Evolutionary conservation across 2,329 filamentous ascomycete genomes (phyloP).

Genomic region (Anisogramma anomala): DNA sequence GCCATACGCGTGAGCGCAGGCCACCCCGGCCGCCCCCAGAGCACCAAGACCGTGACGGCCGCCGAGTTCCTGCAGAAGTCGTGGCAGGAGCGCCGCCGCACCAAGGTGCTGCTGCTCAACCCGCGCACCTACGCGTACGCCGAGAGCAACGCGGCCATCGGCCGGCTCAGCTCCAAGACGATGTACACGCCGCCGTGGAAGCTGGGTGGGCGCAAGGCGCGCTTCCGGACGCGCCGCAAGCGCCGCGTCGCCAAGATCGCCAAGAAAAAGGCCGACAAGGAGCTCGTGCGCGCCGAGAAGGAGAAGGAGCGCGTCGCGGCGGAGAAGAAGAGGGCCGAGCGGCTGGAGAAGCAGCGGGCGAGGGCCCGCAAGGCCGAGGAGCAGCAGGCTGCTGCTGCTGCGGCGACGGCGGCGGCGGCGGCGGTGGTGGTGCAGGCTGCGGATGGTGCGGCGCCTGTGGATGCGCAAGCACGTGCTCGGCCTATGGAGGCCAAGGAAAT

Average conservation of each 20-base stretch:
- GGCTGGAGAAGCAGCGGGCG: conserved; percentile 14
- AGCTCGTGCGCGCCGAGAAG: conserved; percentile 18
- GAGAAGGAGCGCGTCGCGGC: conserved; percentile 17
- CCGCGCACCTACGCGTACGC: conserved; percentile 44
- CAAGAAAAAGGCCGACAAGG: conserved; percentile 16
- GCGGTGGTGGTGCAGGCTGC: neutral
- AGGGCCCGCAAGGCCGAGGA: conserved; percentile 11
- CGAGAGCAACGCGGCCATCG: conserved; percentile 49
- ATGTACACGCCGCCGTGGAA: conserved; percentile 38
- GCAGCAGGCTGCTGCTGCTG: conserved; percentile 11
- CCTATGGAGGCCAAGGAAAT: neutral
- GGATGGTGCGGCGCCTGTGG: conserved; percentile 2
- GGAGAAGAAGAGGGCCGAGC: conserved; percentile 17
- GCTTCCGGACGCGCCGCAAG: conserved; percentile 25
- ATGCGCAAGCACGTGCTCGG: too few species aligned
- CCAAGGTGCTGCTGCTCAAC: conserved; percentile 37
- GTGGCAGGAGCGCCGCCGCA: conserved; percentile 20
- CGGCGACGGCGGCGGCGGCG: conserved; percentile 3
- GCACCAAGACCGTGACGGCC: conserved; percentile 4
- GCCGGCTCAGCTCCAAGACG: conserved; percentile 38
- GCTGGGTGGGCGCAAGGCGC: conserved; percentile 39
- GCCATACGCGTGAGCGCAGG: neutral
- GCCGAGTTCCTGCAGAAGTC: conserved; percentile 12
- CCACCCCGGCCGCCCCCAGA: conserved; percentile 1
- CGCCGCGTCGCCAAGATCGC: conserved; percentile 9